A percentile compares a stretch with the other conserved stretches of the same genome.
Evolutionary conservation across 208 protist species (phyloP).

Genomic region (Leishmania major): DNA sequence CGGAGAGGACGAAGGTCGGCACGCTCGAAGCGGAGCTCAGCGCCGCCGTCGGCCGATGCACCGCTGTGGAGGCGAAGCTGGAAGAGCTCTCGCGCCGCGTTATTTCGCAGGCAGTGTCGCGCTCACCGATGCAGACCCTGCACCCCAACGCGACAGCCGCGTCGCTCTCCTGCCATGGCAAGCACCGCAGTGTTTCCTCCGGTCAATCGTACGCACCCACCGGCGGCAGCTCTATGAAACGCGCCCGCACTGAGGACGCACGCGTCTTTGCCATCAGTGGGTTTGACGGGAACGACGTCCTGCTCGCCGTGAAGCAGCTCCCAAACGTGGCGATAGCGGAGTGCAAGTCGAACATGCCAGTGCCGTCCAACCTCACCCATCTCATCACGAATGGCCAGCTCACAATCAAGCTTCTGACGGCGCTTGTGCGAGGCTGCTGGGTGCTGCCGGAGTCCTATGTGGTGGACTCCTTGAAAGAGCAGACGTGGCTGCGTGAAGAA

Average conservation of each 20-base stretch:
- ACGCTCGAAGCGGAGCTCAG: conserved; percentile 67
- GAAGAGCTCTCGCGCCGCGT: conserved; percentile 65
- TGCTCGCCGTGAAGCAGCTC: conserved; percentile 65
- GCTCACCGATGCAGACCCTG: conserved; percentile 40
- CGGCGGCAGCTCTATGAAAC: conserved; percentile 41
- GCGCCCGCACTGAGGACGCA: conserved; percentile 71
- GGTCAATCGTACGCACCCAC: conserved; percentile 19
- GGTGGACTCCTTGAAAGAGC: conserved; percentile 51
- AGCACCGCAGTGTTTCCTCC: conserved; percentile 40
- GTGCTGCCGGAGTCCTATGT: conserved; percentile 82
- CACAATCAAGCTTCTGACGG: conserved; percentile 88
- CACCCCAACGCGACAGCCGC: conserved; percentile 21
- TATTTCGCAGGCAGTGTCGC: conserved; percentile 36
- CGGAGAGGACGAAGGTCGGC: conserved; percentile 48
- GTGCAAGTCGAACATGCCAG: conserved; percentile 80
- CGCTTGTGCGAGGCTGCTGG: conserved; percentile 88
- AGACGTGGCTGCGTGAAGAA: conserved; percentile 64
- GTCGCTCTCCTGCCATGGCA: conserved; percentile 22
- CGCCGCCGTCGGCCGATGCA: conserved; percentile 58
- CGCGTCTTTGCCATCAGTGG: conserved; percentile 86
- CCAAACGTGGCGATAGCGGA: conserved; percentile 81
- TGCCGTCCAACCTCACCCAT: conserved; percentile 87
- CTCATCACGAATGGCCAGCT: conserved; percentile 86
- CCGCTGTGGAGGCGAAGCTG: conserved; percentile 69
- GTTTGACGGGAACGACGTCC: conserved; percentile 72